Evolutionary conservation across 345 rosid genomes (phyloP), one percentile per base, ranked within the genome.

Genomic region (Anacardium occidentale): DNA sequence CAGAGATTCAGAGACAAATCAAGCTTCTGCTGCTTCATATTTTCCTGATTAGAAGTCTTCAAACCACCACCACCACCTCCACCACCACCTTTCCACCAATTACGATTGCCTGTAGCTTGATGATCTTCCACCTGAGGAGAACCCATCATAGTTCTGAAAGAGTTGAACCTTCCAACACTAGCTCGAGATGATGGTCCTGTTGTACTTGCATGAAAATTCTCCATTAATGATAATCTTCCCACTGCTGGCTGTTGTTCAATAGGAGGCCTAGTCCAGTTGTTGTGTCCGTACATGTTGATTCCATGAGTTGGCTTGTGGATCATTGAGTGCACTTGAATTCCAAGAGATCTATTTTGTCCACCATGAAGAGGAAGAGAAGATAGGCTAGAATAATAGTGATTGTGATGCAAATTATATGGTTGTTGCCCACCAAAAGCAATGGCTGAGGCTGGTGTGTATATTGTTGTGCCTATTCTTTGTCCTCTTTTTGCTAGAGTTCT

Each of bases 401-500:
- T 48, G 40, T 74, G 76, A 69, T 76, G 78, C 44, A 78, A 74
- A 44, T 76, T 66, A 51, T 81, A 86, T 3, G 87, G 96, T 51
- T 86, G 78, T 9, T 29, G 32, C 32, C 32, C 32, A 29, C 88
- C 90, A 4, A 88, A 86, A 75, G 81, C 76, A 65, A 82, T 54
- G 9, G 32, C 32, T 29, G 32, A 29, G 32, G 32, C 32, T 14
- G 79, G 60, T 71, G 73, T 15, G 13, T 75, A 67, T 60, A 63
- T 51, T 61, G 62, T 64, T 55, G 66, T 57, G 22, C 77, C 84
- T 67, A 86, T 81, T 56, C 81, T 83, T 64, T 83, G 88, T 5
- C 90, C 89, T 74, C 90, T 85, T 74, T 90, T 92, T 44, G 91
- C 97, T 22, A 92, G 78, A 61, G 90, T 90, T 71, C 97, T 87